Base-by-base conservation (phyloP, 2,329 filamentous ascomycete species). In the Alternaria brassicicola region DNA sequence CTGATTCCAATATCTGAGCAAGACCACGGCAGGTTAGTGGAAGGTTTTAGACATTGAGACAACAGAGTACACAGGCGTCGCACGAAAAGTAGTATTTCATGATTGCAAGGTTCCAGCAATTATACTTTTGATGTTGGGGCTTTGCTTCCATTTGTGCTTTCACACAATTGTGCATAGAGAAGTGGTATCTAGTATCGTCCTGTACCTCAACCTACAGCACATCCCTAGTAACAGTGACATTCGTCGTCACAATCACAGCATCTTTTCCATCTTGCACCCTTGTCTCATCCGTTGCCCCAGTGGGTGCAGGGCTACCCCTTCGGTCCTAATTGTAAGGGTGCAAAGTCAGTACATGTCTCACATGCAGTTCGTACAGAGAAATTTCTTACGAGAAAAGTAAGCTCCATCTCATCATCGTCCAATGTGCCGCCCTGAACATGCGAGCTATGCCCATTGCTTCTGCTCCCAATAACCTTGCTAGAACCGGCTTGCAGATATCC, bases 341-440 rank as follows among this genome's bases (percentile, higher is more conserved):
- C 35, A 4, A 13, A 12, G 42, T 46, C 17, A 46, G 43, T 3
- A 31, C 17, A 1, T 5, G 28, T 31, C 13, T 13, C 28, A 31
- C 12, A 31, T 12, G 9, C 28, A 33, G 28, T 33, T 33, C 13
- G 43, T 46, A 33, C 7, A 33, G 1, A 17, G 1, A 15, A 1
- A n/a, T 46, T 12, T 38, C 35, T 38, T 38, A 38, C 35, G 13
- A 55, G 52, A 39, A 59, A 55, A 33, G 61, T 58, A 50, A 68
- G 59, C 38, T 68, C 62, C 51, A 67, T 31, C 33, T 68, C 62
- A 35, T 68, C 62, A 38, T 67, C 66, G 13, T 67, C 66, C 17
- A 60, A 51, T 2, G 47, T 55, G 12, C 59, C 59, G 1, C 42
- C 60, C 21, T 54, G 58, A 9, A 59, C 33, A 21, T 62, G 55